A percentile compares a stretch with the other conserved stretches of the same genome.
Conservation (phyloP, 192 early-diverging fungal species). For the Linnemannia hyalina region DNA sequence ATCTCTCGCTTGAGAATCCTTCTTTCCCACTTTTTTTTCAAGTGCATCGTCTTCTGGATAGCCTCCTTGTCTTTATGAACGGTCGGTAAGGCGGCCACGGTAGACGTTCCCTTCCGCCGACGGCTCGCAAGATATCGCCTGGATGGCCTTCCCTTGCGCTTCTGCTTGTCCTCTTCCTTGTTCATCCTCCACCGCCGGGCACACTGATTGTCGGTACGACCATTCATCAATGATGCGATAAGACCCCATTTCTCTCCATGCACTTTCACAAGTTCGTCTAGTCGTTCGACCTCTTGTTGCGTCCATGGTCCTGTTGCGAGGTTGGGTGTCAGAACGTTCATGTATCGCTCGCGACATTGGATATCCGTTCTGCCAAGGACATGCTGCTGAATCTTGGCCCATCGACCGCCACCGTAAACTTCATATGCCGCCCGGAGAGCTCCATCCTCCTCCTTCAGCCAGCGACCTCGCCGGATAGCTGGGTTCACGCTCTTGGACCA, state of each 20-base stretch:
- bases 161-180: background rate
- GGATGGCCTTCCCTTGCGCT: background rate
- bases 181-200: constrained; percentile 34
- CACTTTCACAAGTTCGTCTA: constrained; percentile 64
- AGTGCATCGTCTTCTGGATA: background rate
- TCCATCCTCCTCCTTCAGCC: constrained; percentile 77
- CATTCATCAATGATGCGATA: constrained; percentile 47
- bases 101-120: constrained; percentile 19
- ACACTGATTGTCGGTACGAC: constrained; percentile 60
- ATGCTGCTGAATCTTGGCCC: constrained; percentile 79
- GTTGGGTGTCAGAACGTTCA: constrained; percentile 73
- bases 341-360: constrained; percentile 84
- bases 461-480: constrained; percentile 71
- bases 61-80: constrained; percentile 5
- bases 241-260: constrained; percentile 61
- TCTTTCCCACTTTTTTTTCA: background rate
- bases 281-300: constrained; percentile 40
- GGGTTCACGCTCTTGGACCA: constrained; percentile 82
- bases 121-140: constrained; percentile 2
- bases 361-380: constrained; percentile 81
- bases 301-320: constrained; percentile 72
- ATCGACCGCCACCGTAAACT: constrained; percentile 76
- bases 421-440: constrained; percentile 72
- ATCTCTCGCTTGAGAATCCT: constrained; percentile 12
- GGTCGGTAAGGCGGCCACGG: background rate